These are phyloP conservation scores for Penicillium sp. DNA, from an alignment of 2,329 filamentous ascomycete genomes.

Conservation along the genomic window DNA sequence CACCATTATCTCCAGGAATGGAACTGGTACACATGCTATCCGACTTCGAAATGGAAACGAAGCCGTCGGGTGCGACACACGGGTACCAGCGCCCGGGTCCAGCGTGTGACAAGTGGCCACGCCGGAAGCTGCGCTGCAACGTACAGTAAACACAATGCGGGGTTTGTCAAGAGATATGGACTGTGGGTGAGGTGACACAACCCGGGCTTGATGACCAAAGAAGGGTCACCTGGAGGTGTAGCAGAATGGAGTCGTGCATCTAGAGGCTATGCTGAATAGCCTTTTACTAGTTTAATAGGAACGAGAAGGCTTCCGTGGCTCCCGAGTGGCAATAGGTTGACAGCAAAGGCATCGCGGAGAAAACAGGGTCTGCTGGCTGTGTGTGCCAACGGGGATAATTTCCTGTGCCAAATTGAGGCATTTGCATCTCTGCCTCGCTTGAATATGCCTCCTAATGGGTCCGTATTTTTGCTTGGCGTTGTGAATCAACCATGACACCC, in stretches of 20 bases:
- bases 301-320: neutral
- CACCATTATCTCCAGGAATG: neutral
- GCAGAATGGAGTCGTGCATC: constrained; percentile 6
- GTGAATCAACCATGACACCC: neutral
- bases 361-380: too few species aligned
- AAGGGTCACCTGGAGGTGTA: constrained; percentile 21
- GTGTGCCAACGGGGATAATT: neutral
- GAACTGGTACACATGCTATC: neutral
- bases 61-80: neutral
- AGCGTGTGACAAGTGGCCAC: constrained; percentile 42
- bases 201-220: constrained; percentile 17
- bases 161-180: constrained; percentile 14
- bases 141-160: constrained; percentile 46
- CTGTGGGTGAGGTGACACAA: constrained; percentile 15
- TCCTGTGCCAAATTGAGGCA: too few species aligned
- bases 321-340: neutral
- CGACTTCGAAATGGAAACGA: neutral
- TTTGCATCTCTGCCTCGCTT: too few species aligned
- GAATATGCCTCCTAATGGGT: too few species aligned
- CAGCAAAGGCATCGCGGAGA: too few species aligned
- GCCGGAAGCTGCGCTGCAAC: constrained; percentile 58
- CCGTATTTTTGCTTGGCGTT: too few species aligned
- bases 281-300: too few species aligned
- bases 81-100: constrained; percentile 8
- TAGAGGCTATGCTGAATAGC: constrained; percentile 5